Evolutionary conservation across 805 yeast genomes (phyloP).

Genomic region (Wickerhamomyces canadensis): DNA sequence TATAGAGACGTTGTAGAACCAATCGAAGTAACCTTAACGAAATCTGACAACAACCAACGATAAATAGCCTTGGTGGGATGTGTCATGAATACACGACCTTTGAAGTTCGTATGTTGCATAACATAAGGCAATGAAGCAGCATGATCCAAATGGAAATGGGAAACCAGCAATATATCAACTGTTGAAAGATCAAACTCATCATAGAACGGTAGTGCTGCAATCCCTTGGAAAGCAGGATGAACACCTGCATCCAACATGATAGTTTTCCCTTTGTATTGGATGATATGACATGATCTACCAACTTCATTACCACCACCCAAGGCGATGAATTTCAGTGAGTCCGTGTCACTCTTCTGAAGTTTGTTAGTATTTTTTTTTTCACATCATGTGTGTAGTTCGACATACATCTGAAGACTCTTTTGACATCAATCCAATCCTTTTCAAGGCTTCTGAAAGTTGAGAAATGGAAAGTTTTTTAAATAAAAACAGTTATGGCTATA

Average conservation of each 20-base stretch:
- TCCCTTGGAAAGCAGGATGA: constrained; percentile 91
- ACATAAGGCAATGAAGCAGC: constrained; percentile 98
- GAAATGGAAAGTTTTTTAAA: too few species aligned
- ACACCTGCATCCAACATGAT: constrained; percentile 98
- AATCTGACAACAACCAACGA: constrained; percentile 91
- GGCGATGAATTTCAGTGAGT: constrained; percentile 65
- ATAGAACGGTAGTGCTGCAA: constrained; percentile 88
- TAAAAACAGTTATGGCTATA: too few species aligned
- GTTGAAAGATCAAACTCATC: constrained; percentile 90
- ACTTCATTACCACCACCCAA: constrained; percentile 99
- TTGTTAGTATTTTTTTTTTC: neutral
- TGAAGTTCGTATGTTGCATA: constrained; percentile 93
- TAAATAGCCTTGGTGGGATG: constrained; percentile 98
- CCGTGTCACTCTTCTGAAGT: constrained; percentile 10
- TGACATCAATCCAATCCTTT: too few species aligned
- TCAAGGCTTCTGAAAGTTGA: too few species aligned
- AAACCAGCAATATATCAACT: constrained; percentile 79
- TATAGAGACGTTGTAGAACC: constrained; percentile 50
- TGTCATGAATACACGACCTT: constrained; percentile 97
- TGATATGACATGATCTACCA: constrained; percentile 91
- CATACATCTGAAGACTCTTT: neutral
- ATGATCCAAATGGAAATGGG: constrained; percentile 96
- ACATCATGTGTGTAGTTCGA: neutral
- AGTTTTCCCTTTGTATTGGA: constrained; percentile 89
- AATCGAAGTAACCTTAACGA: constrained; percentile 77